These are phyloP conservation scores for Penicillium oxalicum DNA, from an alignment of 2,329 filamentous ascomycete genomes.

Conservation along the genomic window DNA sequence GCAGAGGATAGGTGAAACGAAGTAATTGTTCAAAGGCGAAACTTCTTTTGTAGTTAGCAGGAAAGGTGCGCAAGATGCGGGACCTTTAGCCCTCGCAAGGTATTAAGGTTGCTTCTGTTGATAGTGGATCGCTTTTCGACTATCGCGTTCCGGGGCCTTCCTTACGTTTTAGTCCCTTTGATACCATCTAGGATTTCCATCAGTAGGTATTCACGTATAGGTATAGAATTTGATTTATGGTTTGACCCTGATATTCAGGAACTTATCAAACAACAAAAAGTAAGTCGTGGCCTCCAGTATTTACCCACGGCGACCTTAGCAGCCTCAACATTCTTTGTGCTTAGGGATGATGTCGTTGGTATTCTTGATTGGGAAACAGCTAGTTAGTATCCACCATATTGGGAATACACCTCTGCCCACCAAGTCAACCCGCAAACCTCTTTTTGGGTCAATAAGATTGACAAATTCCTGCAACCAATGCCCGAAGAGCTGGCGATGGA, in stretches of 20 bases:
- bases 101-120: constrained; percentile 26
- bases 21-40: constrained; percentile 29
- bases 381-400: constrained; percentile 29
- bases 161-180: constrained; percentile 29
- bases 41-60: constrained; percentile 30
- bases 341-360: constrained; percentile 31
- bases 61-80: constrained; percentile 28
- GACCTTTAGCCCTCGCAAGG: constrained; percentile 22
- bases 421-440: constrained; percentile 38
- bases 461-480: constrained; percentile 33
- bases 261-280: constrained; percentile 29
- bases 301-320: constrained; percentile 37
- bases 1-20: constrained; percentile 25
- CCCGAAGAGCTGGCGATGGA: too few species aligned
- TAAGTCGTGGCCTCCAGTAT: constrained; percentile 27
- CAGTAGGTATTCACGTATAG: constrained; percentile 29
- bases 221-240: constrained; percentile 24
- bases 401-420: constrained; percentile 33
- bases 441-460: constrained; percentile 36
- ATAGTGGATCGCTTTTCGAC: constrained; percentile 31
- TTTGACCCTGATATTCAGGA: constrained; percentile 25
- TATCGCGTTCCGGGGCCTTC: constrained; percentile 23
- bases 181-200: constrained; percentile 33
- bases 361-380: constrained; percentile 40
- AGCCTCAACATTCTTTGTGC: constrained; percentile 37